phyloP scores from a whole-genome alignment of 208 protist species.

The Tritrichomonas musculus region DNA sequence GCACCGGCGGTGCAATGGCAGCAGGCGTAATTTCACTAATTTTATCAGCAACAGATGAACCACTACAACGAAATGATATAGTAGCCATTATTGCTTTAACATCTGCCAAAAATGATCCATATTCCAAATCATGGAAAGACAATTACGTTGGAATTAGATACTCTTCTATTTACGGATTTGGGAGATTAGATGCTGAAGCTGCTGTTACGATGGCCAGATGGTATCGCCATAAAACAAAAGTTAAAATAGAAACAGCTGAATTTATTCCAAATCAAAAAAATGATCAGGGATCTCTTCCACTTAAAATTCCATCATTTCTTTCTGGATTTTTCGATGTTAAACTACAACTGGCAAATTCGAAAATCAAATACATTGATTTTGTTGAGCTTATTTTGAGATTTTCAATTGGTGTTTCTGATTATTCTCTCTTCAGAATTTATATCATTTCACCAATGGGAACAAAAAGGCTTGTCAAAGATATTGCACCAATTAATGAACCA shows the following conservation, averaged over 20 bases:
- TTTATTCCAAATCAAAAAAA: no score
- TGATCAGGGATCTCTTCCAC: no score
- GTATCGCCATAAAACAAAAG: background rate
- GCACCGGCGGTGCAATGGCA: background rate
- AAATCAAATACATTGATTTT: no score
- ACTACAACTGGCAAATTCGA: no score
- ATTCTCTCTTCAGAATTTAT: background rate
- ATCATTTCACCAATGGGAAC: background rate
- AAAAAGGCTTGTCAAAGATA: background rate
- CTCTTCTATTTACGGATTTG: background rate
- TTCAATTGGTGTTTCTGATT: no score
- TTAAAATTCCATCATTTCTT: no score
- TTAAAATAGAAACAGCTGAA: no score
- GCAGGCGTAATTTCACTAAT: background rate
- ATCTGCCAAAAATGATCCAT: background rate
- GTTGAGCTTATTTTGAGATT: no score
- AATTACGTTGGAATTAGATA: background rate
- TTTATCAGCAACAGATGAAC: background rate
- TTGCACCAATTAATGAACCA: background rate
- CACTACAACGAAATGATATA: background rate
- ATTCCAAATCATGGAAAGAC: background rate
- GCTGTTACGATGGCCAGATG: background rate
- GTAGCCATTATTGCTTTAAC: background rate
- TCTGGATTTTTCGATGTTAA: no score
- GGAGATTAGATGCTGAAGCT: background rate